phyloP scores from a whole-genome alignment of 306 rosid genomes.

The Trifolium fragiferum region DNA sequence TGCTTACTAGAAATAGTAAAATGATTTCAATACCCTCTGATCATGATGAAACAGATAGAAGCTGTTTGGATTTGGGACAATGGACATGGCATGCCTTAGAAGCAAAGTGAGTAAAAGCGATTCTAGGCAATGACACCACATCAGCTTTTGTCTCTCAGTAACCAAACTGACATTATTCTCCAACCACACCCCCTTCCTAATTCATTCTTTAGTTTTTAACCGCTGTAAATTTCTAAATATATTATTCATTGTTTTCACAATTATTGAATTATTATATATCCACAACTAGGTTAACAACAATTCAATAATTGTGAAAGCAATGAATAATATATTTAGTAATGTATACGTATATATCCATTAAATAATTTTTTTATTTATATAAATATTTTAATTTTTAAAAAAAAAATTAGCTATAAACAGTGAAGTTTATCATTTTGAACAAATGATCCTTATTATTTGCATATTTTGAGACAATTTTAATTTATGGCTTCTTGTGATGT shows the following conservation, averaged over 20 bases:
- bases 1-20: not conserved
- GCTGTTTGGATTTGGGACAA: constrained; percentile 38
- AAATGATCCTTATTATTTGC: too few species aligned
- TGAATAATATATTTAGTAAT: too few species aligned
- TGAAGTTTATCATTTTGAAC: too few species aligned
- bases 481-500: too few species aligned
- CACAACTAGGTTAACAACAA: too few species aligned
- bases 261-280: not conserved
- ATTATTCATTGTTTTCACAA: not conserved
- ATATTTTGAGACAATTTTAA: too few species aligned
- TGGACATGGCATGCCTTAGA: constrained; percentile 64
- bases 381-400: too few species aligned
- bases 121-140: constrained; percentile 44
- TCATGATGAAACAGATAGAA: constrained; percentile 37
- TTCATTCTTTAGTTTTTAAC: constrained; percentile 6
- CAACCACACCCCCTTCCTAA: not conserved
- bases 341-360: too few species aligned
- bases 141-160: constrained; percentile 68
- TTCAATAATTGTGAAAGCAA: too few species aligned
- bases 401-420: too few species aligned
- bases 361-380: too few species aligned
- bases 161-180: constrained; percentile 62
- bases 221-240: constrained; percentile 7
- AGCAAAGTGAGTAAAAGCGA: constrained; percentile 61
- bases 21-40: constrained; percentile 25